Evolutionary conservation across 2,329 filamentous ascomycete genomes (phyloP), one percentile per base, ranked within the genome.

Genomic region (Ophiocordyceps robertsii): DNA sequence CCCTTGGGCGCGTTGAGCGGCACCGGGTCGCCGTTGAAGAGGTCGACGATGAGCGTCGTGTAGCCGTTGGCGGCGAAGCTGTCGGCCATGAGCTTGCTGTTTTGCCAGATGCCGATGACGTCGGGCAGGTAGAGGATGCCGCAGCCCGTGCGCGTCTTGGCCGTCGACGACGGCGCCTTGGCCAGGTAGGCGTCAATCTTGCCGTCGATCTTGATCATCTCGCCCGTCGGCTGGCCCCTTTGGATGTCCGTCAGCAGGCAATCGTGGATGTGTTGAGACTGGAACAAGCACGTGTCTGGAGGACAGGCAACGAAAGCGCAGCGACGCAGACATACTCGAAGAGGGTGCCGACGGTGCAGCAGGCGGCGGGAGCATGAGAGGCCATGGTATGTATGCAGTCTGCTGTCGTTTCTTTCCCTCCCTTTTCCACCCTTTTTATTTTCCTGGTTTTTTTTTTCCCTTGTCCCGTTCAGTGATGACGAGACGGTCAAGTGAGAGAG

Each of bases 281-380:
- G 19, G 19, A 19, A 19, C 19, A 19, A 19, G 19, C 19, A 19
- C 4, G 19, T 4, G 3, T 19, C 19, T 31, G 5, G 30, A 31
- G 14, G 30, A 8, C 32, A 35, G 32, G 32, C 12, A 35, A 16
- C 4, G 19, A 35, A 36, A 2, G 6, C 17, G 33, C 33, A 10
- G 9, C n/a, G 33, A 36, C 33, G 8, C 6, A 14, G 33, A 63
- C 72, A 54, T 60, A 75, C 72, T 72, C 66, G 50, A 75, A 71
- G 55, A 65, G 69, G 46, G 70, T 59, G 45, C 72, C 73, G 42
- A 67, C 51, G 29, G 63, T 63, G 61, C 73, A 77, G 66, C 73
- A 77, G 42, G 61, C 51, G 43, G 54, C 68, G 12, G 72, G 71
- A 43, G 66, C 64, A 51, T 73, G 64, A 3, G 73, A 77, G 31